Evolutionary conservation across 441 rosid genomes (phyloP).

Genomic region (Pelargonium cotyledonis): DNA sequence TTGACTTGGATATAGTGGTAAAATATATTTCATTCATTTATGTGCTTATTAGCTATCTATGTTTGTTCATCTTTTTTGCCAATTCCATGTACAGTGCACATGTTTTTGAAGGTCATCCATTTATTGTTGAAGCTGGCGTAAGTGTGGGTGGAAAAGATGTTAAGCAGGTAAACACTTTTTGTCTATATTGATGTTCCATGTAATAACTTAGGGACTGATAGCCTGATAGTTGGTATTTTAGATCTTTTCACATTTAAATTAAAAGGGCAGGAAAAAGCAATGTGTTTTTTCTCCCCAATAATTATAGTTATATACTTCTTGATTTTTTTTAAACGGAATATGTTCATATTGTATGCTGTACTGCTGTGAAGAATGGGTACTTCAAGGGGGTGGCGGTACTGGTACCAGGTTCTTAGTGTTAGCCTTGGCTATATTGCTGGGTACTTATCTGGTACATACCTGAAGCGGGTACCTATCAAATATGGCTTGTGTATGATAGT

Average conservation of each 20-base stretch:
- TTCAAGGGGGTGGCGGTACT: too few species aligned
- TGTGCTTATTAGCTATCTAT: not conserved
- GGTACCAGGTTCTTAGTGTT: too few species aligned
- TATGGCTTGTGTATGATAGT: too few species aligned
- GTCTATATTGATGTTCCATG: not conserved
- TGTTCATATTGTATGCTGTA: not conserved
- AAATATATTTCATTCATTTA: not conserved
- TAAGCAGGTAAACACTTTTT: conserved; percentile 53
- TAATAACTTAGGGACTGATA: not conserved
- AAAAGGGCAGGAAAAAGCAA: not conserved
- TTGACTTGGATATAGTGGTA: not conserved
- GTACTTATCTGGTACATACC: too few species aligned
- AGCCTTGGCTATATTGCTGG: too few species aligned
- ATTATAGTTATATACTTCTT: not conserved
- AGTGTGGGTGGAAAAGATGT: conserved; percentile 96
- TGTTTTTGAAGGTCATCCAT: conserved; percentile 98
- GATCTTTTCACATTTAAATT: not conserved
- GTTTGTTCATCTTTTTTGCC: conserved; percentile 18
- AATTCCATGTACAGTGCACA: conserved; percentile 66
- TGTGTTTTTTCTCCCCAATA: not conserved
- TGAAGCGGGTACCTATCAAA: too few species aligned
- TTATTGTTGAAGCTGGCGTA: conserved; percentile 96
- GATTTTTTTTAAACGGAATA: not conserved
- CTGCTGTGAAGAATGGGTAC: too few species aligned
- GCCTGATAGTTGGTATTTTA: not conserved